These are phyloP conservation scores for Colletotrichum sp. DNA, from an alignment of 2,329 filamentous ascomycete genomes.

Conservation along the genomic window DNA sequence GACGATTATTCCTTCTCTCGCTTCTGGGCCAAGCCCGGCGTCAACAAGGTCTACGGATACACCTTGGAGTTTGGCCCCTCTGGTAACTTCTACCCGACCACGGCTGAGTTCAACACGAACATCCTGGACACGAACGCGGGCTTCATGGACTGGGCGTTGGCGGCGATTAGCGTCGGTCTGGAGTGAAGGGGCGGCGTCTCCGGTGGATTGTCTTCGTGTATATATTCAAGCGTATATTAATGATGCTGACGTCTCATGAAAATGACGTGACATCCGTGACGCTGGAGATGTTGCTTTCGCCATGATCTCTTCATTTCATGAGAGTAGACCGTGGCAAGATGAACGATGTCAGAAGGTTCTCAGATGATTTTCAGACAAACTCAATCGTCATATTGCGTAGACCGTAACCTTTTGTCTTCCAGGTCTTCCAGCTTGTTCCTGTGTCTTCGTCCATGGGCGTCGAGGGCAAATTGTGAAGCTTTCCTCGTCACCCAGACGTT, in stretches of 20 bases:
- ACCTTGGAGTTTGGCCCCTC: conserved; percentile 41
- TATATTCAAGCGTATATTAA: background rate
- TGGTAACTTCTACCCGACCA: conserved; percentile 43
- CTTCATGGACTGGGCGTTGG: conserved; percentile 43
- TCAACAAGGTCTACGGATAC: conserved; percentile 42
- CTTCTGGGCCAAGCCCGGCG: conserved; percentile 35
- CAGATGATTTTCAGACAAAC: background rate
- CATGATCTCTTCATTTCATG: background rate
- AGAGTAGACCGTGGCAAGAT: background rate
- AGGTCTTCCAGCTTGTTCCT: background rate
- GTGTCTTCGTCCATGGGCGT: background rate
- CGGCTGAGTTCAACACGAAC: conserved; percentile 41
- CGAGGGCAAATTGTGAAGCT: background rate
- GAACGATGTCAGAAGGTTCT: background rate
- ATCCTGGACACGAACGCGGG: conserved; percentile 45
- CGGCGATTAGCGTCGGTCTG: conserved; percentile 30
- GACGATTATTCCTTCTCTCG: conserved; percentile 43
- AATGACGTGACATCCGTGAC: background rate
- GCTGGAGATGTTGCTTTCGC: background rate
- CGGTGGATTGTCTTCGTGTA: background rate
- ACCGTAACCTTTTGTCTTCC: background rate
- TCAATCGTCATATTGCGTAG: background rate
- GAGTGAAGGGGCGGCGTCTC: background rate
- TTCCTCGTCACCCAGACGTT: background rate
- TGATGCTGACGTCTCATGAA: background rate